These are phyloP conservation scores for Trichosporon ovoides DNA, from an alignment of 1,284 basidiomycete species.

Conservation along the genomic window DNA sequence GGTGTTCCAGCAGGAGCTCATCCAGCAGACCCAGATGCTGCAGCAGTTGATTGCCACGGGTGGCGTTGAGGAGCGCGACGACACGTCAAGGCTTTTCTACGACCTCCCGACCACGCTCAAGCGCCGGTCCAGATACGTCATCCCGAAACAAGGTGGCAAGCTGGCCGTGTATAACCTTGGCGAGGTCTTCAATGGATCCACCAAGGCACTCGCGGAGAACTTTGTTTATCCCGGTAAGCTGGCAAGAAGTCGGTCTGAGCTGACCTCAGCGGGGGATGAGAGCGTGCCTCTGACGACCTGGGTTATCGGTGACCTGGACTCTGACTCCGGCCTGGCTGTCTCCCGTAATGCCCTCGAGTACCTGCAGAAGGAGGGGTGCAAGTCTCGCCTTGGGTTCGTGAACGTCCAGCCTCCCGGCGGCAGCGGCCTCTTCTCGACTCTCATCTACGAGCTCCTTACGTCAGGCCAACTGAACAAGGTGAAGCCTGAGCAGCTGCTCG, in stretches of 20 bases:
- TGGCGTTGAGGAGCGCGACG: conserved; percentile 44
- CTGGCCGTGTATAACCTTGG: conserved; percentile 29
- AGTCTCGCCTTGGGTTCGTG: conserved; percentile 48
- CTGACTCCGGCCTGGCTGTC: conserved; percentile 56
- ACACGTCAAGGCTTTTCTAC: conserved; percentile 75
- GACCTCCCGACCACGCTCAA: conserved; percentile 68
- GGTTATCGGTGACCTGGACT: conserved; percentile 75
- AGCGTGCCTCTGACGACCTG: conserved; percentile 55
- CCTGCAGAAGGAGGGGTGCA: conserved; percentile 41
- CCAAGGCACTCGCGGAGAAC: conserved; percentile 36
- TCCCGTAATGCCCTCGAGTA: conserved; percentile 62
- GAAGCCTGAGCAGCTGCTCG: conserved; percentile 31
- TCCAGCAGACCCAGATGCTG: conserved; percentile 53
- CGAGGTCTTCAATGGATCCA: conserved; percentile 30
- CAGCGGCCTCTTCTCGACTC: conserved; percentile 30
- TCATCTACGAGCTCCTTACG: conserved; percentile 38
- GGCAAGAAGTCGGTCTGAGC: background rate
- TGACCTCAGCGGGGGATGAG: conserved; percentile 24
- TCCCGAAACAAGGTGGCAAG: conserved; percentile 34
- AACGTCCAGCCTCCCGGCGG: conserved; percentile 27
- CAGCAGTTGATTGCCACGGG: conserved; percentile 57
- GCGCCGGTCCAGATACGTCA: conserved; percentile 58
- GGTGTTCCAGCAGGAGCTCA: conserved; percentile 47
- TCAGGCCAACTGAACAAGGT: conserved; percentile 24
- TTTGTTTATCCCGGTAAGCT: conserved; percentile 62